Evolutionary conservation across 225 moss, liverwort and hornwort species (phyloP), one percentile per base, ranked within the genome.

Genomic region (Takakia lepidozioides): DNA sequence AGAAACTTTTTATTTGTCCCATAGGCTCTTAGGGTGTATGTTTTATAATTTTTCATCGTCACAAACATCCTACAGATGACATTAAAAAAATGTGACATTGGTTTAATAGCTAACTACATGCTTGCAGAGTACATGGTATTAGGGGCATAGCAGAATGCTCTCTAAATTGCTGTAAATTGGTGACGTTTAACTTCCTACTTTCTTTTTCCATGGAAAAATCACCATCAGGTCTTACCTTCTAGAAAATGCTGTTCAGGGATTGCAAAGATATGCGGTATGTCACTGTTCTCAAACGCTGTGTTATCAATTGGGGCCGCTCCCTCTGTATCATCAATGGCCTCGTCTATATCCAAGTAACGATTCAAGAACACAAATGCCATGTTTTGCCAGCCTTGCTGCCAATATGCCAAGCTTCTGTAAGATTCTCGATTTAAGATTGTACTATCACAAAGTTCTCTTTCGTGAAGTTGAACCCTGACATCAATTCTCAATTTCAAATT

Each of bases 351-450:
- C 61, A 98, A 64, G 43, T 83, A 98, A 19, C 81, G 83, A 43
- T 98, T 98, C 13, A 98, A 50, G 44, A 63, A 68, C 24, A 87
- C 67, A 51, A 98, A 98, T 46, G 87, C 87, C 87, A 87, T 85
- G 35, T 83, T 73, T 55, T 87, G 87, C 98, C 98, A 98, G 5
- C 91, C 98, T 57, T 78, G 18, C 98, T 98, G 62, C 57, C 65
- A 43, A 51, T 15, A 23, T 32, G 17, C 45, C 43, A 1, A n/a
- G 1, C 7, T 43, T 43, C 7, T 43, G 42, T 8, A 1, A 8
- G n/a, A 16, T 1, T 16, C 19, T 8, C 17, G 7, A 1, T 6
- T 43, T 14, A 8, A 8, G n/a, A 16, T 40, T 40, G 1, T 40
- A 4, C 5, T 4, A 14, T 40, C 4, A 40, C 5, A 40, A 40